Percentiles rank a stretch among this genome's conserved stretches.
These are phyloP conservation scores for Nannochloropsis gaditana DNA, from an alignment of 108 stramenopile species.

Conservation along the genomic window DNA sequence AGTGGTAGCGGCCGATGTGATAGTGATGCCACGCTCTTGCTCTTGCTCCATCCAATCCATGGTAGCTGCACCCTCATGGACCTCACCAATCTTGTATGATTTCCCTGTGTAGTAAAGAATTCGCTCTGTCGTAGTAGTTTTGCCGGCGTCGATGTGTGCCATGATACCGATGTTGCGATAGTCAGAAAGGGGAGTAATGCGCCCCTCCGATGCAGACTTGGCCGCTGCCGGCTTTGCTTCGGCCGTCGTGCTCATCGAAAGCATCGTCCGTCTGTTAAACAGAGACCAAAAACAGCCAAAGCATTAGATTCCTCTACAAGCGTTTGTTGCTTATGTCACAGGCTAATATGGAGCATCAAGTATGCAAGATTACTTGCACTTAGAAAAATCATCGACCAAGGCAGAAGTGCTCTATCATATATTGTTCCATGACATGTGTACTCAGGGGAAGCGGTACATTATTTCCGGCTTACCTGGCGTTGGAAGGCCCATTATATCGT, in stretches of 20 bases:
- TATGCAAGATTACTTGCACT: no score
- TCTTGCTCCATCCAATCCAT: constrained; percentile 61
- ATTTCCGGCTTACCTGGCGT: background rate
- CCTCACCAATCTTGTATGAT: constrained; percentile 58
- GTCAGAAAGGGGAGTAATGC: constrained; percentile 31
- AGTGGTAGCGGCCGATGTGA: constrained; percentile 89
- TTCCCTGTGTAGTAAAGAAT: constrained; percentile 57
- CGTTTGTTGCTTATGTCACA: no score
- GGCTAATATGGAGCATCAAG: no score
- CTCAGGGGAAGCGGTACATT: no score
- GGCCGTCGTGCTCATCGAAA: background rate
- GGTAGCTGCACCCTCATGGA: constrained; percentile 54
- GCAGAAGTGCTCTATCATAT: no score
- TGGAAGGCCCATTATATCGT: background rate
- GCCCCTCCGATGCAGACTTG: background rate
- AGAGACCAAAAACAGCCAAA: no score
- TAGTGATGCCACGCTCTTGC: constrained; percentile 95
- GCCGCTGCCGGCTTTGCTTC: background rate
- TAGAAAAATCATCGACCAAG: no score
- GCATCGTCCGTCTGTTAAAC: background rate
- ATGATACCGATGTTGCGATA: constrained; percentile 94
- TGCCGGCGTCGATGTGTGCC: constrained; percentile 57
- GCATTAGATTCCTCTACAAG: no score
- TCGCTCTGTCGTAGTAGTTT: constrained; percentile 57
- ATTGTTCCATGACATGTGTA: no score